Percentiles rank a stretch among this genome's conserved stretches.
phyloP scores from a whole-genome alignment of 768 basidiomycete species.

The Suillus brevipes region DNA sequence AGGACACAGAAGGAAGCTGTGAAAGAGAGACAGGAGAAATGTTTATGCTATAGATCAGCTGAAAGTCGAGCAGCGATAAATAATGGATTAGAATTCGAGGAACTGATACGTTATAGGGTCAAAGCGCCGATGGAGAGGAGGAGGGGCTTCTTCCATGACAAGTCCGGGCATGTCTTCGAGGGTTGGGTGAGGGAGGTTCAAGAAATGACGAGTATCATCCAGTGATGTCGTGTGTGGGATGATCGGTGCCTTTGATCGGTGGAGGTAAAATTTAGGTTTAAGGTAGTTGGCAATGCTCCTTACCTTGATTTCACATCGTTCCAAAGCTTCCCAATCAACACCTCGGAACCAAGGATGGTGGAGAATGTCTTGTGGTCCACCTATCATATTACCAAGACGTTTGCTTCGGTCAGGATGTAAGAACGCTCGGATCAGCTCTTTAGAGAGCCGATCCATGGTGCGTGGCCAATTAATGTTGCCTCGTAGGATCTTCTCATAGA shows the following conservation, averaged over 20 bases:
- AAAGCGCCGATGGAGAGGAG: slow-evolving; percentile 59
- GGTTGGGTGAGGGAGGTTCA: slow-evolving; percentile 74
- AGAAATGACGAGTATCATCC: slow-evolving; percentile 86
- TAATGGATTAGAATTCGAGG: slow-evolving; percentile 62
- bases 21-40: background rate
- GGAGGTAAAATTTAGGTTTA: slow-evolving; percentile 11
- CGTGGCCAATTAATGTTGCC: slow-evolving; percentile 91
- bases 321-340: slow-evolving; percentile 88
- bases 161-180: slow-evolving; percentile 81
- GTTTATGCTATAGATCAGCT: slow-evolving; percentile 30
- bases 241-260: slow-evolving; percentile 68
- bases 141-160: slow-evolving; percentile 59
- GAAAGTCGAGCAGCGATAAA: slow-evolving; percentile 12
- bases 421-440: slow-evolving; percentile 85
- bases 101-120: slow-evolving; percentile 73
- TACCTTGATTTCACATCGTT: slow-evolving; percentile 84
- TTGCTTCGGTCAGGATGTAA: slow-evolving; percentile 90
- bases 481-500: slow-evolving; percentile 95
- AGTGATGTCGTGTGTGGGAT: slow-evolving; percentile 77
- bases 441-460: slow-evolving; percentile 85
- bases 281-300: slow-evolving; percentile 24
- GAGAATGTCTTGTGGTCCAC: slow-evolving; percentile 88
- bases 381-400: slow-evolving; percentile 89
- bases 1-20: slow-evolving; percentile 8
- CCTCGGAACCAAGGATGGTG: slow-evolving; percentile 95